Conservation (phyloP, 1,284 basidiomycete genomes). For the Exobasidium cylindrosporum region DNA sequence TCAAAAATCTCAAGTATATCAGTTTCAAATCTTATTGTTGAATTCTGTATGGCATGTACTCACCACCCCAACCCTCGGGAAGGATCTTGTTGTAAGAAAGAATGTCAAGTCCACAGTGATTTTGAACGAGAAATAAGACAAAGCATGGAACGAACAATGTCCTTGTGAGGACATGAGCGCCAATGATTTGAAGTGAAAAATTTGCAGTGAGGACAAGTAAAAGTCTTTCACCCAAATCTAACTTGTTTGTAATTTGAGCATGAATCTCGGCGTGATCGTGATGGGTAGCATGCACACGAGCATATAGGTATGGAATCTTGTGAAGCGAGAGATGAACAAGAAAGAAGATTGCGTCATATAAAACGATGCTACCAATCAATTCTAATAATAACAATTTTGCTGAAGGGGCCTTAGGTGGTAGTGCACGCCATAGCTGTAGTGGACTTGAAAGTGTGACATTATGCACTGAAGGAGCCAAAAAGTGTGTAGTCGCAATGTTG, state of each 20-base stretch:
- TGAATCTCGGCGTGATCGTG: constrained; percentile 9
- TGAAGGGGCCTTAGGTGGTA: neutral
- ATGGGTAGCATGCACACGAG: constrained; percentile 1
- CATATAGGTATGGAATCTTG: neutral
- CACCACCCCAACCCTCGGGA: constrained; percentile 5
- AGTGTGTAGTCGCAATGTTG: constrained; percentile 3
- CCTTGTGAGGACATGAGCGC: constrained; percentile 3
- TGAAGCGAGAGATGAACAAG: constrained; percentile 5
- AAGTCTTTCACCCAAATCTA: constrained; percentile 2
- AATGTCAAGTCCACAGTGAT: constrained; percentile 1
- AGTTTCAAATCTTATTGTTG: no score
- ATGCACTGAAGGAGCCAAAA: constrained; percentile 1
- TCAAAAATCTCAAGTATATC: no score
- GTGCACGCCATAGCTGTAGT: constrained; percentile 5
- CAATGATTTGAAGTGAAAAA: constrained; percentile 6
- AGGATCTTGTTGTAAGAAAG: constrained; percentile 8
- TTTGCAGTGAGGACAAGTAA: constrained; percentile 5
- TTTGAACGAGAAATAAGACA: constrained; percentile 4
- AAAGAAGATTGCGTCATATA: constrained; percentile 7
- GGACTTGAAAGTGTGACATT: neutral
- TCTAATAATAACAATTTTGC: neutral
- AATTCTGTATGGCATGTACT: no score
- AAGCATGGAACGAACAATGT: neutral
- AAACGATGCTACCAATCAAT: neutral
- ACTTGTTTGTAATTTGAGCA: constrained; percentile 5